Conservation (phyloP, 768 basidiomycete species). For the Macrolepiota fuliginosa region DNA sequence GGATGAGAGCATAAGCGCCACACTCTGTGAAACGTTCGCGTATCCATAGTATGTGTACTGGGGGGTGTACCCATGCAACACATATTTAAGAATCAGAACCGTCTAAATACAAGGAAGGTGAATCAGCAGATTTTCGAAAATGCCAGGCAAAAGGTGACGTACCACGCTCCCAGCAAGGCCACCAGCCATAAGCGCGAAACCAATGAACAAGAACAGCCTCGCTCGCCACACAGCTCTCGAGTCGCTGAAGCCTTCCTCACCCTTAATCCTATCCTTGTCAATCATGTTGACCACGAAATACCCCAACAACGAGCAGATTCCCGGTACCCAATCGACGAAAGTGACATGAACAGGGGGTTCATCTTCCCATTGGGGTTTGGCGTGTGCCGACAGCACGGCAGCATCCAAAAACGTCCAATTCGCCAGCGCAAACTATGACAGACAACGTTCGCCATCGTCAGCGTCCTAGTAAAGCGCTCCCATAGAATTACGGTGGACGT, state of each 20-base stretch:
- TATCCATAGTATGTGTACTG: constrained; percentile 90
- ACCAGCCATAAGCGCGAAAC: constrained; percentile 97
- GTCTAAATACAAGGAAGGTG: constrained; percentile 47
- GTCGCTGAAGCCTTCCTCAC: constrained; percentile 79
- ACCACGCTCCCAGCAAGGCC: constrained; percentile 97
- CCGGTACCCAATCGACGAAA: constrained; percentile 98
- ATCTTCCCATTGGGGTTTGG: constrained; percentile 68
- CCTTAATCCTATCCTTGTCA: constrained; percentile 86
- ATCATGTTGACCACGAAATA: constrained; percentile 92
- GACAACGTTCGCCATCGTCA: background rate
- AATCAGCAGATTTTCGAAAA: background rate
- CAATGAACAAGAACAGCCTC: constrained; percentile 86
- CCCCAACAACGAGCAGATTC: constrained; percentile 88
- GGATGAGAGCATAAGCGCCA: constrained; percentile 82
- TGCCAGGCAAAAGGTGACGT: constrained; percentile 30
- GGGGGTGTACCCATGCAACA: constrained; percentile 67
- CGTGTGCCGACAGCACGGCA: constrained; percentile 84
- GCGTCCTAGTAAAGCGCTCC: background rate
- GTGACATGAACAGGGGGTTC: constrained; percentile 69
- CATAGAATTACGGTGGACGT: constrained; percentile 30
- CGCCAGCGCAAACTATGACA: constrained; percentile 83
- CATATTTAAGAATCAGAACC: constrained; percentile 86
- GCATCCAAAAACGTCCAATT: constrained; percentile 97
- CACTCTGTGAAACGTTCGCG: constrained; percentile 94
- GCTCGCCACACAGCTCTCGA: constrained; percentile 89